phyloP scores from a whole-genome alignment of 164 flowering plant species.

The Nymphaea colorata region DNA sequence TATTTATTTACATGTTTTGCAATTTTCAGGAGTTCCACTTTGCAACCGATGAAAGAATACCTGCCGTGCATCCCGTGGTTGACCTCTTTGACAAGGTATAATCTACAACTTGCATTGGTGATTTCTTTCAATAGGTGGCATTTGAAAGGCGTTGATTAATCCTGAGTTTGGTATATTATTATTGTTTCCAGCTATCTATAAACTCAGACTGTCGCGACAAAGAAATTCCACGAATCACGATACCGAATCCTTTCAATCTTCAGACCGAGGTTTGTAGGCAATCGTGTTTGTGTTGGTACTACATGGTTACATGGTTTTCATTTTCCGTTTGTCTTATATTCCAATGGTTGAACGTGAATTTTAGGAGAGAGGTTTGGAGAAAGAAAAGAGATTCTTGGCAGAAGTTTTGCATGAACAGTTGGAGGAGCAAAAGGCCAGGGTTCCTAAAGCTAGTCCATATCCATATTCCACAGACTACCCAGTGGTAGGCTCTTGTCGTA shows the following conservation, averaged over 20 bases:
- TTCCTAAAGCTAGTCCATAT: constrained; percentile 84
- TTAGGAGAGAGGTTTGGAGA: constrained; percentile 80
- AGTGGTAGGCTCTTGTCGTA: constrained; percentile 36
- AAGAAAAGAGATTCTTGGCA: constrained; percentile 46
- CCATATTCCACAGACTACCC: constrained; percentile 97
- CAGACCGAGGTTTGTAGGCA: constrained; percentile 52
- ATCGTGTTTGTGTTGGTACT: background rate
- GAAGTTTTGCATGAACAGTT: constrained; percentile 56
- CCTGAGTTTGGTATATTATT: background rate
- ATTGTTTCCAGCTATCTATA: constrained; percentile 56
- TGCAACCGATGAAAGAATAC: constrained; percentile 77
- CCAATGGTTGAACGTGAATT: background rate
- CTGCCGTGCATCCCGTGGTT: constrained; percentile 21
- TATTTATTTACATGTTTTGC: background rate
- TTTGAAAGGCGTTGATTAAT: background rate
- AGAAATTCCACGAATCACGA: constrained; percentile 44
- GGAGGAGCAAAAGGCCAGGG: constrained; percentile 73
- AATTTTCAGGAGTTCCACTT: constrained; percentile 66
- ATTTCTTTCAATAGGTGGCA: background rate
- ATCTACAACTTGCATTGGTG: too few species aligned
- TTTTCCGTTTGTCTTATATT: background rate
- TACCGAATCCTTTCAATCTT: constrained; percentile 81
- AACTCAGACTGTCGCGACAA: constrained; percentile 50
- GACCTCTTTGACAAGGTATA: constrained; percentile 81
- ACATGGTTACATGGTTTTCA: background rate